Conservation (phyloP, 1,139 yeast genomes). For the Blastobotrys capitulatus region DNA sequence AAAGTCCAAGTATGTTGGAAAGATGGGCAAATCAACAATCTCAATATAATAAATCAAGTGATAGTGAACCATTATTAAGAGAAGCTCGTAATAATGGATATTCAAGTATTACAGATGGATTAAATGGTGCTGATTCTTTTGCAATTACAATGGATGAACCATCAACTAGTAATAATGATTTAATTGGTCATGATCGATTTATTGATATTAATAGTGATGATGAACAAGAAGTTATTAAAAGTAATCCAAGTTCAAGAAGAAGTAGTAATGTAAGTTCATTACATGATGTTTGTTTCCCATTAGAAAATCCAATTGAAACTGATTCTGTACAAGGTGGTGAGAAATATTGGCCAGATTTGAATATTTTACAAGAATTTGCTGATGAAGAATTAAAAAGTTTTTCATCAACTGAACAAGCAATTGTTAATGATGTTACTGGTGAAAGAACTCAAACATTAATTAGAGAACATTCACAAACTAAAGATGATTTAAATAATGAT, state of each 20-base stretch:
- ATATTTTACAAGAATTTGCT: slow-evolving; percentile 69
- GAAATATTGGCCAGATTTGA: slow-evolving; percentile 74
- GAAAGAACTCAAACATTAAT: slow-evolving; percentile 29
- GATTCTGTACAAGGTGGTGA: slow-evolving; percentile 32
- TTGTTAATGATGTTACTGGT: slow-evolving; percentile 24
- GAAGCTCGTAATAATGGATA: slow-evolving; percentile 8
- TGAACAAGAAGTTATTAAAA: slow-evolving; percentile 27
- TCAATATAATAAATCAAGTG: slow-evolving; percentile 5
- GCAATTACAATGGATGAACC: slow-evolving; percentile 22
- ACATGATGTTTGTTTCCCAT: slow-evolving; percentile 84
- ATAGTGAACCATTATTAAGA: slow-evolving; percentile 15
- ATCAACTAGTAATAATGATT: neutral
- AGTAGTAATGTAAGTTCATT: slow-evolving; percentile 66
- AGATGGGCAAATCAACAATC: slow-evolving; percentile 22
- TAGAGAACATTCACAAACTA: slow-evolving; percentile 19
- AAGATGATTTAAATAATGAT: slow-evolving; percentile 50
- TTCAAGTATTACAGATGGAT: slow-evolving; percentile 13
- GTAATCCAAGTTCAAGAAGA: slow-evolving; percentile 70
- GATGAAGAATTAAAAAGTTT: slow-evolving; percentile 54
- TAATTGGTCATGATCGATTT: slow-evolving; percentile 8
- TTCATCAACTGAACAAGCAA: slow-evolving; percentile 33
- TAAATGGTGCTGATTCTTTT: slow-evolving; percentile 20
- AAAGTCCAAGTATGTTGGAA: slow-evolving; percentile 17
- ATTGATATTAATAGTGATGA: slow-evolving; percentile 17
- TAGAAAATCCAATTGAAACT: slow-evolving; percentile 43